These are phyloP conservation scores for Candida methanosorbosa DNA, from an alignment of 805 yeast genomes.

Conservation along the genomic window DNA sequence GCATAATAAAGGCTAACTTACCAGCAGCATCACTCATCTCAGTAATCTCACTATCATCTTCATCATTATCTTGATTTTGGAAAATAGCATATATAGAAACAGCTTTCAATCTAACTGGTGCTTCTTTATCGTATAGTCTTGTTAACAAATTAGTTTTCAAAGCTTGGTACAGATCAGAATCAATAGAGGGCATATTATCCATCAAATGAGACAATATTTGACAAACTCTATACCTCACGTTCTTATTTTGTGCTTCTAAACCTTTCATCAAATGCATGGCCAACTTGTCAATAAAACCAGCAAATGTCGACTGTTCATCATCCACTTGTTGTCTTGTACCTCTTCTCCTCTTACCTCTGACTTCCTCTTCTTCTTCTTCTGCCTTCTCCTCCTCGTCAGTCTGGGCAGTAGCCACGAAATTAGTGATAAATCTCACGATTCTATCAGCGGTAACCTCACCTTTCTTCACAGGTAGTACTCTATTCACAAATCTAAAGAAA, in stretches of 20 bases:
- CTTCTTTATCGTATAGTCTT: slow-evolving; percentile 68
- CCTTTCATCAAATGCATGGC: slow-evolving; percentile 70
- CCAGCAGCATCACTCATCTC: slow-evolving; percentile 38
- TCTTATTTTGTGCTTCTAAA: slow-evolving; percentile 63
- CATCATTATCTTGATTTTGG: slow-evolving; percentile 53
- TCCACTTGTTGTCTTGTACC: slow-evolving; percentile 21
- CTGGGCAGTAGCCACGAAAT: slow-evolving; percentile 40
- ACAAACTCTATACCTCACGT: slow-evolving; percentile 72
- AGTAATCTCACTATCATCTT: slow-evolving; percentile 21
- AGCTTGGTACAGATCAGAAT: slow-evolving; percentile 58
- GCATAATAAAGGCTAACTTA: slow-evolving; percentile 42
- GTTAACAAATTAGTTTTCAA: slow-evolving; percentile 52
- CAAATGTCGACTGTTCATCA: slow-evolving; percentile 23
- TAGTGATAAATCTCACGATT: slow-evolving; percentile 58
- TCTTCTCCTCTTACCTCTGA: slow-evolving; percentile 20
- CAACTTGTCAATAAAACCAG: slow-evolving; percentile 50
- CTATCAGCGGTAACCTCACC: slow-evolving; percentile 69
- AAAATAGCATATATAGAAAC: slow-evolving; percentile 70
- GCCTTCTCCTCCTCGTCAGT: slow-evolving; percentile 24
- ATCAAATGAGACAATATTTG: slow-evolving; percentile 68
- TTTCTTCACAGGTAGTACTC: slow-evolving; percentile 58
- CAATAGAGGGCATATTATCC: slow-evolving; percentile 66
- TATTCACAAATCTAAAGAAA: slow-evolving; percentile 56
- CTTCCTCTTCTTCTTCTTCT: slow-evolving; percentile 18
- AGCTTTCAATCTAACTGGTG: slow-evolving; percentile 76